These are phyloP conservation scores for Candida freyschussii DNA, from an alignment of 1,139 yeast genomes.

Conservation along the genomic window DNA sequence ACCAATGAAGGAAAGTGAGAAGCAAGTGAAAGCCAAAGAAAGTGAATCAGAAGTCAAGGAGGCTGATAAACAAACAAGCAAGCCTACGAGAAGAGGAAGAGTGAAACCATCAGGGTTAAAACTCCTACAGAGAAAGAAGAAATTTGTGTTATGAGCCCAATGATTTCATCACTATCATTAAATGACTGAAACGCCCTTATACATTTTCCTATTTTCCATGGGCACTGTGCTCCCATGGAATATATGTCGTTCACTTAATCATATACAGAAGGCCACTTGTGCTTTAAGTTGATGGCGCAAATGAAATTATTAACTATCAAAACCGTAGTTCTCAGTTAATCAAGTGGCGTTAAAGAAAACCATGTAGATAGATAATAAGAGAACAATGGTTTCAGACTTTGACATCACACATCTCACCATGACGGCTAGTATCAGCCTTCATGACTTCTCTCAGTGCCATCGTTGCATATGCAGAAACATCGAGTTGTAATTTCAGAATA, in stretches of 20 bases:
- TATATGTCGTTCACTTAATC: too few relatives aligned
- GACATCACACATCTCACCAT: conserved; percentile 46
- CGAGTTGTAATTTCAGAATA: conserved; percentile 70
- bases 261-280: too few relatives aligned
- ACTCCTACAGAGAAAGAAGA: conserved; percentile 11
- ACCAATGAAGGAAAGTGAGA: conserved; percentile 13
- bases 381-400: conserved; percentile 8
- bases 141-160: too few relatives aligned
- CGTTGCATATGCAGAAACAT: conserved; percentile 91
- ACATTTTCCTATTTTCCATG: too few relatives aligned
- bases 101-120: conserved; percentile 15
- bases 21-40: conserved; percentile 4
- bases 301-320: too few relatives aligned
- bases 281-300: too few relatives aligned
- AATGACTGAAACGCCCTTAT: too few relatives aligned
- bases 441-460: conserved; percentile 93
- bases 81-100: conserved; percentile 17
- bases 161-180: too few relatives aligned
- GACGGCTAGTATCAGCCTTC: conserved; percentile 75
- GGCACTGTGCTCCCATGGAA: too few relatives aligned
- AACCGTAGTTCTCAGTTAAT: too few relatives aligned
- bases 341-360: background rate
- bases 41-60: conserved; percentile 1
- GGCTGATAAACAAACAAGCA: conserved; percentile 2
- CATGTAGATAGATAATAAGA: too few relatives aligned